Conservation (phyloP, 768 basidiomycete species). For the Cyclocybe aegerita region DNA sequence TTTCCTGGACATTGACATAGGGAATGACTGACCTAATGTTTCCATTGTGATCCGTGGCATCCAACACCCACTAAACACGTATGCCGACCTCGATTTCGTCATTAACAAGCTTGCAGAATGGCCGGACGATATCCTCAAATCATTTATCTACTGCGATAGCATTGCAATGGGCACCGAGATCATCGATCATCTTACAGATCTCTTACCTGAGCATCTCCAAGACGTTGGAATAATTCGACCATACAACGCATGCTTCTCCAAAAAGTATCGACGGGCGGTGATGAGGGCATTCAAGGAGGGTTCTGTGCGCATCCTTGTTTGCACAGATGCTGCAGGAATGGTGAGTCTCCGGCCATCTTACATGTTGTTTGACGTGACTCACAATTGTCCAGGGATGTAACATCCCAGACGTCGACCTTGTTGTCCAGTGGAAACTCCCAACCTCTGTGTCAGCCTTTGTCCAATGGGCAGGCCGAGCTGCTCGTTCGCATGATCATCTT, state of each 20-base stretch:
- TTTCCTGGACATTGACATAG: constrained; percentile 20
- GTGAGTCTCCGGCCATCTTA: constrained; percentile 12
- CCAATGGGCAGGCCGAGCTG: constrained; percentile 30
- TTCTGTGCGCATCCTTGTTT: constrained; percentile 26
- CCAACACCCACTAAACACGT: constrained; percentile 29
- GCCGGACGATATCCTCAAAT: constrained; percentile 20
- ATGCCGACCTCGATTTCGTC: constrained; percentile 32
- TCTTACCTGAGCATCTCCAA: constrained; percentile 10
- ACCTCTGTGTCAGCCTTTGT: constrained; percentile 24
- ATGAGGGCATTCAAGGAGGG: constrained; percentile 26
- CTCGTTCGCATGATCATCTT: constrained; percentile 9
- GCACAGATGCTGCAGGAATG: constrained; percentile 39
- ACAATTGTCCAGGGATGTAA: constrained; percentile 23
- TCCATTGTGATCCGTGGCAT: constrained; percentile 32
- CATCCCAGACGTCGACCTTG: constrained; percentile 29
- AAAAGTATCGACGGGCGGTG: constrained; percentile 17
- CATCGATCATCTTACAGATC: constrained; percentile 19
- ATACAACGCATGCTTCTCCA: constrained; percentile 23
- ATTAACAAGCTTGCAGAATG: constrained; percentile 11
- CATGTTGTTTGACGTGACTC: not conserved
- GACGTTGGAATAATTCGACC: constrained; percentile 20
- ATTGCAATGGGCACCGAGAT: constrained; percentile 23
- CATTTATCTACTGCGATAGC: constrained; percentile 30
- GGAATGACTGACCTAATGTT: constrained; percentile 34
- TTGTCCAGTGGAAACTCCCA: constrained; percentile 34